Evolutionary conservation across 495 filamentous ascomycete genomes (phyloP).

Genomic region (Penicillium robsamsonii): DNA sequence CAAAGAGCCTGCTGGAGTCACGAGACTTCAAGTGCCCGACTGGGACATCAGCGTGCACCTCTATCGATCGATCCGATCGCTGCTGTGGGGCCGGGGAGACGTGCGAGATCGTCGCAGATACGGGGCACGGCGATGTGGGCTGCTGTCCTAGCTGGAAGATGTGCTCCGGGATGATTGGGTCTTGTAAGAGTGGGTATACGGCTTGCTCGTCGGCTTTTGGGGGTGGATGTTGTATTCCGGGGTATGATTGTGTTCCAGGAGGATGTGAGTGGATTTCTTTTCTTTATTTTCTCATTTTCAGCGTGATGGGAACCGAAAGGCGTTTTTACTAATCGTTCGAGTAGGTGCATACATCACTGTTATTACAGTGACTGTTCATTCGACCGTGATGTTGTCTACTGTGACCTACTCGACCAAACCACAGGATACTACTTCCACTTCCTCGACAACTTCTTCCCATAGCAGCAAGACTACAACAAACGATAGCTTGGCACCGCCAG

Average conservation of each 20-base stretch:
- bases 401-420: slow-evolving; percentile 38
- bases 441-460: slow-evolving; percentile 4
- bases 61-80: slow-evolving; percentile 67
- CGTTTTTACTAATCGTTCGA: slow-evolving; percentile 5
- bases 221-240: slow-evolving; percentile 85
- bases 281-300: neutral
- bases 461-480: slow-evolving; percentile 15
- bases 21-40: slow-evolving; percentile 72
- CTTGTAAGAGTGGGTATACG: slow-evolving; percentile 63
- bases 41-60: slow-evolving; percentile 63
- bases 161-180: slow-evolving; percentile 63
- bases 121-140: slow-evolving; percentile 72
- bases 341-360: slow-evolving; percentile 46
- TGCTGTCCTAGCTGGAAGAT: slow-evolving; percentile 75
- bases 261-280: slow-evolving; percentile 63
- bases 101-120: slow-evolving; percentile 72
- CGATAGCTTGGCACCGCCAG: slow-evolving; percentile 42
- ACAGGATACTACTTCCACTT: slow-evolving; percentile 29
- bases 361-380: slow-evolving; percentile 47
- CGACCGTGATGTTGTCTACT: slow-evolving; percentile 42
- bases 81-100: slow-evolving; percentile 69
- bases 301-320: neutral
- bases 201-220: slow-evolving; percentile 67
- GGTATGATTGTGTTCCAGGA: slow-evolving; percentile 71
- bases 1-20: slow-evolving; percentile 11